A percentile compares a stretch with the other conserved stretches of the same genome.
Evolutionary conservation across 345 rosid genomes (phyloP).

Genomic region (Euphorbia pulcherrima): DNA sequence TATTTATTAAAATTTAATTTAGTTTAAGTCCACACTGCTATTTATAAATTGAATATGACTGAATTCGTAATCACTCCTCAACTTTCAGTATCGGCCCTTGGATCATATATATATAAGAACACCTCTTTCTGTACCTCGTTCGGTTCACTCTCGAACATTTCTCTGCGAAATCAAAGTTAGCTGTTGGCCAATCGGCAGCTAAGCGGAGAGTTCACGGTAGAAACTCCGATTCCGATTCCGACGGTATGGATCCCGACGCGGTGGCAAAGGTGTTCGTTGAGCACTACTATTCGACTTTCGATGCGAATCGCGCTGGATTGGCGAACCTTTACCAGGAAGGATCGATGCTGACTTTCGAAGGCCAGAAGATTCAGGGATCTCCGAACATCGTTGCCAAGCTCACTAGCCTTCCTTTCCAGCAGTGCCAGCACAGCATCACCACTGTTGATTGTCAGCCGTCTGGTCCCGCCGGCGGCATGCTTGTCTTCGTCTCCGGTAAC

Average conservation of each 20-base stretch:
- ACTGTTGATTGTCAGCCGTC: slow-evolving; percentile 98
- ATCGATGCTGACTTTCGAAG: slow-evolving; percentile 92
- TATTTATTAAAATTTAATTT: too few species aligned
- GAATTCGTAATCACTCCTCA: not conserved
- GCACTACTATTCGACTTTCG: slow-evolving; percentile 86
- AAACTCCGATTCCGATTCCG: not conserved
- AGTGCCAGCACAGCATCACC: slow-evolving; percentile 79
- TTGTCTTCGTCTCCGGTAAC: slow-evolving; percentile 85
- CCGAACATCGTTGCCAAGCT: slow-evolving; percentile 79
- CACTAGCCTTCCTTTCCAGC: slow-evolving; percentile 76
- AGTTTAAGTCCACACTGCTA: too few species aligned
- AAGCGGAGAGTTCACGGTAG: too few species aligned
- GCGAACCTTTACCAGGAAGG: slow-evolving; percentile 73
- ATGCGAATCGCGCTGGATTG: slow-evolving; percentile 55
- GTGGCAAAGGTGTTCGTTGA: slow-evolving; percentile 84
- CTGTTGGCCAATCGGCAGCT: slow-evolving; percentile 25
- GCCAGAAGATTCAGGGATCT: slow-evolving; percentile 85
- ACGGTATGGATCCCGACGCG: slow-evolving; percentile 73
- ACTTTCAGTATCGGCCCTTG: not conserved
- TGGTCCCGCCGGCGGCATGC: slow-evolving; percentile 85
- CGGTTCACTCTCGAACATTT: not conserved
- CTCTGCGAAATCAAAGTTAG: not conserved
- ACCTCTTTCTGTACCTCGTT: not conserved
- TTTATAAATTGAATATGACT: too few species aligned
- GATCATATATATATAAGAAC: not conserved